Conservation (phyloP, 805 yeast species). For the Spathaspora gorwiae region DNA sequence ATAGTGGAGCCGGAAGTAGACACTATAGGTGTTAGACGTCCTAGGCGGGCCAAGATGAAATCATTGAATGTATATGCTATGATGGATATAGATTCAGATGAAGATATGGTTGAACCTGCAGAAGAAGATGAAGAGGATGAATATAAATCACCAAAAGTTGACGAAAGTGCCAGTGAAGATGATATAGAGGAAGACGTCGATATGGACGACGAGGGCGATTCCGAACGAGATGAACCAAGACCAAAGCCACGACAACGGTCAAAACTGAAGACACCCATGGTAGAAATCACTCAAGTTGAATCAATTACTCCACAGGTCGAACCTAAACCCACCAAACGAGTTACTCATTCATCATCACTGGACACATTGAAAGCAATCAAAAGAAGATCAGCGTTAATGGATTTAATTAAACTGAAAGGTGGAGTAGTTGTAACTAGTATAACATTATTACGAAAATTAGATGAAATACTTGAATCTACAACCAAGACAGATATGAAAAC, state of each 20-base stretch:
- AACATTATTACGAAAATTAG: constrained; percentile 27
- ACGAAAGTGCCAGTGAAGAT: background rate
- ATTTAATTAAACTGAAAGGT: constrained; percentile 29
- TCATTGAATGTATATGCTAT: background rate
- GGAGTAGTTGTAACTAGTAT: constrained; percentile 36
- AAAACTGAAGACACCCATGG: constrained; percentile 3
- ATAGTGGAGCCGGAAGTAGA: background rate
- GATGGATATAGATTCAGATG: background rate
- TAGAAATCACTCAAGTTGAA: background rate
- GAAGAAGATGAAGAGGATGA: background rate
- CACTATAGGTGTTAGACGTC: background rate
- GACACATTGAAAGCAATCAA: constrained; percentile 19
- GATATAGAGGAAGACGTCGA: background rate
- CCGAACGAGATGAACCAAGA: background rate
- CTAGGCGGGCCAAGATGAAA: background rate
- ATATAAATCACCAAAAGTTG: background rate
- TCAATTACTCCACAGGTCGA: background rate
- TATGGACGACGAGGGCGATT: too few relatives aligned
- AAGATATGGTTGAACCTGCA: background rate
- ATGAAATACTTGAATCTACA: constrained; percentile 20
- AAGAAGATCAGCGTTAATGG: constrained; percentile 25
- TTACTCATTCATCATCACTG: background rate
- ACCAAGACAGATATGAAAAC: constrained; percentile 38
- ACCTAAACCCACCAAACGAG: background rate
- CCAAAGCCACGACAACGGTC: background rate